A percentile compares a stretch with the other conserved stretches of the same genome.
These are phyloP conservation scores for Camelina laxa DNA, from an alignment of 345 rosid genomes.

Conservation along the genomic window DNA sequence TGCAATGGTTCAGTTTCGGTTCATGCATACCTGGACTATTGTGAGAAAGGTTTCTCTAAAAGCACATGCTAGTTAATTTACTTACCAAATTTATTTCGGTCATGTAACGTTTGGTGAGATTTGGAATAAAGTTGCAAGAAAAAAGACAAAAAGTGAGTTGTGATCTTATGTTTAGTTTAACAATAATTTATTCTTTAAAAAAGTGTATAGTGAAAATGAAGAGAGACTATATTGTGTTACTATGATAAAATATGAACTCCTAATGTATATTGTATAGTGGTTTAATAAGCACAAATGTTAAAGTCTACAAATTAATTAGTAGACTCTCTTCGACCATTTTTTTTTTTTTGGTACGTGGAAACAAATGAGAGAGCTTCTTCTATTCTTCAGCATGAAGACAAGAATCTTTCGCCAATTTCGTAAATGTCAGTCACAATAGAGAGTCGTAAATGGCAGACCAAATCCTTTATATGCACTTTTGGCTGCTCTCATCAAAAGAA, in stretches of 20 bases:
- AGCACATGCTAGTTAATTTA: slow-evolving; percentile 32
- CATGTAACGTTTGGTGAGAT: slow-evolving; percentile 40
- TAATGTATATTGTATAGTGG: too few species aligned
- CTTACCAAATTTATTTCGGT: slow-evolving; percentile 7
- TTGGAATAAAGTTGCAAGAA: slow-evolving; percentile 27
- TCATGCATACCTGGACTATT: slow-evolving; percentile 44
- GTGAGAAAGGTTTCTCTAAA: slow-evolving; percentile 23
- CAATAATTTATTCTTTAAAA: too few species aligned
- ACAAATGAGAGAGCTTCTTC: background rate
- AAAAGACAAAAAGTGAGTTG: too few species aligned
- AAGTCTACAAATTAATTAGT: background rate
- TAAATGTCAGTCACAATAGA: slow-evolving; percentile 17
- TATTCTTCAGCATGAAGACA: slow-evolving; percentile 41
- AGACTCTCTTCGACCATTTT: slow-evolving; percentile 1
- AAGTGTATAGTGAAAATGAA: background rate
- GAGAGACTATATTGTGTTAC: background rate
- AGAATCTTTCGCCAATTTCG: slow-evolving; percentile 29
- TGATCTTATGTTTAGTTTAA: background rate
- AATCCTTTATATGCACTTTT: slow-evolving; percentile 22
- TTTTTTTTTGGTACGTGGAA: slow-evolving; percentile 1
- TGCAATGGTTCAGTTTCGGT: slow-evolving; percentile 14
- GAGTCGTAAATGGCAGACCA: slow-evolving; percentile 42
- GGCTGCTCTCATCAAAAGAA: background rate
- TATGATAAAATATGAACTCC: background rate
- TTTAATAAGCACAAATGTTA: background rate